Evolutionary conservation across 2,329 filamentous ascomycete species (phyloP).

Genomic region (Colletotrichum sp.): DNA sequence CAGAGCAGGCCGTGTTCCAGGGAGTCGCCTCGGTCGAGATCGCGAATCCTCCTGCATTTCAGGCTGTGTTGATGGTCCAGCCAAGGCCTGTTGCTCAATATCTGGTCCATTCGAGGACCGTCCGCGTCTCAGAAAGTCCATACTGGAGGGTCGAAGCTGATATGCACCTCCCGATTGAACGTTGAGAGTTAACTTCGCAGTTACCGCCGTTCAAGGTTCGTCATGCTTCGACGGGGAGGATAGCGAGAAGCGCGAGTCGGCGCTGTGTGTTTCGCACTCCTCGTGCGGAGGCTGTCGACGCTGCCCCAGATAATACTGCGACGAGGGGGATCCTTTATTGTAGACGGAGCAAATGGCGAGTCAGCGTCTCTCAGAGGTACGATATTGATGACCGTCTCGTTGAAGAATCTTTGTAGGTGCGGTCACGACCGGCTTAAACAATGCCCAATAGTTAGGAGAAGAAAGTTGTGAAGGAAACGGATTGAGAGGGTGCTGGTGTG

Average conservation of each 20-base stretch:
- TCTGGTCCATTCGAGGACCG: neutral
- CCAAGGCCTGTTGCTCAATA: constrained; percentile 13
- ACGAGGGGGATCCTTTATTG: neutral
- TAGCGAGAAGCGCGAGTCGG: neutral
- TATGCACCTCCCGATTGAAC: neutral
- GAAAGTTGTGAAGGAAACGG: neutral
- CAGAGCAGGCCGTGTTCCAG: neutral
- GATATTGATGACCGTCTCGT: neutral
- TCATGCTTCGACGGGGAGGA: neutral
- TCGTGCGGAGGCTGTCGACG: neutral
- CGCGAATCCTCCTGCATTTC: constrained; percentile 15
- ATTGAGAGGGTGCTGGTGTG: neutral
- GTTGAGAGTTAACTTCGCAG: neutral
- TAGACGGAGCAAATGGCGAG: neutral
- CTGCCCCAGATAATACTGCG: neutral
- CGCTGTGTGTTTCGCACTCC: neutral
- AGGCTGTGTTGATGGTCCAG: constrained; percentile 6
- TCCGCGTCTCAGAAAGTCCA: constrained; percentile 17
- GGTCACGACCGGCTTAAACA: neutral
- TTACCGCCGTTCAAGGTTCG: neutral
- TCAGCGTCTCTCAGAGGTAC: neutral
- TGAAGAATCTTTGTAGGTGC: neutral
- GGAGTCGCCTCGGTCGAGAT: neutral
- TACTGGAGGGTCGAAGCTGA: neutral
- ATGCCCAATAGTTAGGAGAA: neutral